Base-by-base conservation (phyloP, 2,329 filamentous ascomycete genomes). In the Pseudogymnoascus sp. region DNA sequence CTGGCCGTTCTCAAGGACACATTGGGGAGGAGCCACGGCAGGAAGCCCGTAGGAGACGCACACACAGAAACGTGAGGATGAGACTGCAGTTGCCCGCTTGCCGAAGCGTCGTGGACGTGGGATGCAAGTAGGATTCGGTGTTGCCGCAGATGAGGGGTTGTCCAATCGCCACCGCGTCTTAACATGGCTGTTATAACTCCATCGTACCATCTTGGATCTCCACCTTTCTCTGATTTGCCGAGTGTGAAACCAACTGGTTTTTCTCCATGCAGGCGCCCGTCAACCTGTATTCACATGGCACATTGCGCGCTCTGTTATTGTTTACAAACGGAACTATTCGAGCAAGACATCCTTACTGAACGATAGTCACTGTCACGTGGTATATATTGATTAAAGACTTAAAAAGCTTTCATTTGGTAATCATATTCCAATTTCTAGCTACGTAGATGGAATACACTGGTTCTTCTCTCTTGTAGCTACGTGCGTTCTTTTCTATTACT, bases 271-370 rank as follows among this genome's bases (percentile, higher is more conserved):
- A 57, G 50, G 26, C 50, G 50, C 28, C 50, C 50, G n/a, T 57
- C 50, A 57, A 57, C n/a, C n/a, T 26, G n/a, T 53, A 33, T 53
- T 53, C n/a, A 33, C 28, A 57, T 57, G 26, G 26, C 50, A n/a
- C 28, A 13, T 33, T 19, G 26, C 50, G 28, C 50, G 50, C 28
- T 33, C 28, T 33, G 28, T 17, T 33, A 57, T 57, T 57, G 50
- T 57, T 57, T 57, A 57, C 50, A 57, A 57, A 57, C 50, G 50
- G 50, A 57, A 57, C 50, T 57, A 57, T 57, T 57, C 28, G 50
- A 53, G 44, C 10, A 35, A 13, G 33, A 35, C 33, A 35, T 13
- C 33, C 10, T 1, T 11, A 35, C 10, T 35, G 33, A 13, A 3
- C 33, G 33, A 35, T 13, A 35, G 13, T 13, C 11, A 13, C 11